Percentiles rank a stretch among this genome's conserved stretches.
Conservation (phyloP, 352 stramenopile genomes). For the Pythium guiyangense region DNA sequence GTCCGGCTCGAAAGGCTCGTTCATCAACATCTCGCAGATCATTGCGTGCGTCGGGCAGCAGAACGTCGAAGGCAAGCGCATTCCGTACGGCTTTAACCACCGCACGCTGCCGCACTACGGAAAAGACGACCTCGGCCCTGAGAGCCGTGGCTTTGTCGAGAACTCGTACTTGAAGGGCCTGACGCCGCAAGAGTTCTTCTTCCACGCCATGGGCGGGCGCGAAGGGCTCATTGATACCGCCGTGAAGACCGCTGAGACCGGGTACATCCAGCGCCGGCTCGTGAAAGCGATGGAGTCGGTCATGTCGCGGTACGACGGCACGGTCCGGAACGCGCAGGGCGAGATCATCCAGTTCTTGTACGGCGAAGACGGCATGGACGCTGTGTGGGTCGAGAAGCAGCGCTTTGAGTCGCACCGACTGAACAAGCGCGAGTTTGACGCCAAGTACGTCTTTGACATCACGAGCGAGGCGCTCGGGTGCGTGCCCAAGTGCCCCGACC, state of each 20-base stretch:
- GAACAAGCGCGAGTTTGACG: conserved; percentile 92
- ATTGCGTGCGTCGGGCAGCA: conserved; percentile 99
- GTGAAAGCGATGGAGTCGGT: conserved; percentile 99
- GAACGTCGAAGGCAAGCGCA: conserved; percentile 98
- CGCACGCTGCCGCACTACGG: conserved; percentile 95
- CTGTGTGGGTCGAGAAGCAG: conserved; percentile 99
- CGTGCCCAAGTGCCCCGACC: conserved; percentile 75
- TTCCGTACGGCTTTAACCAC: conserved; percentile 94
- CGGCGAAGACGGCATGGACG: conserved; percentile 99
- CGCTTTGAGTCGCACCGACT: conserved; percentile 87
- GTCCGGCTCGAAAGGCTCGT: conserved; percentile 98
- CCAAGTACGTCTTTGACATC: conserved; percentile 92
- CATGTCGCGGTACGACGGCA: conserved; percentile 98
- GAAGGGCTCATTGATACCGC: conserved; percentile 99
- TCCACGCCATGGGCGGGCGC: conserved; percentile 99
- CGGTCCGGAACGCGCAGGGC: conserved; percentile 92
- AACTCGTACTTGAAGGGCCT: conserved; percentile 98
- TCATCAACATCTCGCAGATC: conserved; percentile 99
- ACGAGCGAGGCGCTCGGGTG: conserved; percentile 92
- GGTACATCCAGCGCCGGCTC: conserved; percentile 99
- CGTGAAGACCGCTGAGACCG: conserved; percentile 99
- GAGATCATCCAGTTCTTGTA: conserved; percentile 89
- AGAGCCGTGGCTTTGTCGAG: conserved; percentile 98
- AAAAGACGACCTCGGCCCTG: conserved; percentile 97
- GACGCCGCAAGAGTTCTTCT: conserved; percentile 98